A percentile compares a stretch with the other conserved stretches of the same genome.
phyloP scores from a whole-genome alignment of 768 basidiomycete genomes.

The Clitopilus passeckerianus region DNA sequence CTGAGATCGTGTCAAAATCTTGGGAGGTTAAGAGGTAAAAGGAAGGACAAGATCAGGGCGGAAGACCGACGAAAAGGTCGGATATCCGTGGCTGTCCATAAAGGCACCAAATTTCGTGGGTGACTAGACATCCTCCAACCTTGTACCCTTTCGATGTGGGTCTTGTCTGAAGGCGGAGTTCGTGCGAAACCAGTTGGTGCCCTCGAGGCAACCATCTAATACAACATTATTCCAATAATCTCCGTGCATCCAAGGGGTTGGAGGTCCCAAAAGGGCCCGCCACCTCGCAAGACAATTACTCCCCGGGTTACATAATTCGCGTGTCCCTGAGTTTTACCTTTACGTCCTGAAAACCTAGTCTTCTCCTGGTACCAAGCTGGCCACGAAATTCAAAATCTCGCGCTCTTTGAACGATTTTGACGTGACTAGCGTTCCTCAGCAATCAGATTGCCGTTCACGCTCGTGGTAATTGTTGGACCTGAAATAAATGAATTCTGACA shows the following conservation, averaged over 20 bases:
- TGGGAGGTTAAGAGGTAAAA: not conserved
- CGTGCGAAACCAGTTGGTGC: not conserved
- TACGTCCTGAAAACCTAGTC: not conserved
- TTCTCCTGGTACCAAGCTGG: not conserved
- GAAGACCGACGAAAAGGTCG: conserved; percentile 3
- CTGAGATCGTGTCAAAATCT: conserved; percentile 4
- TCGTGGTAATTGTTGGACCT: not conserved
- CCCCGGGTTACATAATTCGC: not conserved
- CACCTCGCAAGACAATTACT: not conserved
- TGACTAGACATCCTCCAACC: not conserved
- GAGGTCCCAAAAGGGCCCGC: not conserved
- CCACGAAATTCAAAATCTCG: not conserved
- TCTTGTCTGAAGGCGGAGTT: not conserved
- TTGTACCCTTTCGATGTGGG: not conserved
- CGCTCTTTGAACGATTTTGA: not conserved
- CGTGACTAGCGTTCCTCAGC: not conserved
- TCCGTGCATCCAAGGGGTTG: not conserved
- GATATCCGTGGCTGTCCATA: conserved; percentile 30
- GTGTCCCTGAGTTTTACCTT: conserved; percentile 7
- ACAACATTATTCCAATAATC: not conserved
- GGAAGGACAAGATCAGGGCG: conserved; percentile 5
- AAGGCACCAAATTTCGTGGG: conserved; percentile 19
- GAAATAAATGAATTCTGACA: conserved; percentile 1
- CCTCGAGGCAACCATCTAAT: not conserved
- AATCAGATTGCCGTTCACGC: not conserved